Conservation (phyloP, 805 yeast genomes). For the Kurtzmaniella cleridarum region DNA sequence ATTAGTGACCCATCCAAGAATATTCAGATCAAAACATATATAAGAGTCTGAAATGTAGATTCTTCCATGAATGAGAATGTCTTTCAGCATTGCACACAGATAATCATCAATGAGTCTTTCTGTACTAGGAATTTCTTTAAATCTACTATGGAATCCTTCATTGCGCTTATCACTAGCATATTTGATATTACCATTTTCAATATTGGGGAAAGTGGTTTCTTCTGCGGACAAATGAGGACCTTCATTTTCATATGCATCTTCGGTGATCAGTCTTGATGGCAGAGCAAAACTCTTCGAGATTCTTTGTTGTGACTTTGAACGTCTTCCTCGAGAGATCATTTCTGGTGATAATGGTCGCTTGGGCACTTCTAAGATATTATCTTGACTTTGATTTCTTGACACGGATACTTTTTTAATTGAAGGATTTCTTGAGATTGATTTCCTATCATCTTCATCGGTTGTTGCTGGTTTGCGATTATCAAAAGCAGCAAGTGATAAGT, state of each 20-base stretch:
- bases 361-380: not conserved
- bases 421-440: slow-evolving; percentile 10
- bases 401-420: slow-evolving; percentile 3
- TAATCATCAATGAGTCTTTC: slow-evolving; percentile 59
- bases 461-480: slow-evolving; percentile 6
- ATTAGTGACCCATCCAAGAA: slow-evolving; percentile 63
- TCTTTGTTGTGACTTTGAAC: slow-evolving; percentile 3
- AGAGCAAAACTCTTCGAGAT: slow-evolving; percentile 2
- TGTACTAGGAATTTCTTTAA: slow-evolving; percentile 43
- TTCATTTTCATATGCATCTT: slow-evolving; percentile 7
- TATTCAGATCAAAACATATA: slow-evolving; percentile 60
- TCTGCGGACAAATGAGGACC: slow-evolving; percentile 7
- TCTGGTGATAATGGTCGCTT: slow-evolving; percentile 9
- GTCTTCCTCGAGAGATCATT: slow-evolving; percentile 4
- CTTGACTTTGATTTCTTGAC: not conserved
- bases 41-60: slow-evolving; percentile 52
- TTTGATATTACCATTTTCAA: slow-evolving; percentile 14
- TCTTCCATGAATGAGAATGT: slow-evolving; percentile 63
- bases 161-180: slow-evolving; percentile 48
- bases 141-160: slow-evolving; percentile 54
- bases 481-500: slow-evolving; percentile 30
- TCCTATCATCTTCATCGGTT: slow-evolving; percentile 4
- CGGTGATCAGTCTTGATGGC: slow-evolving; percentile 1
- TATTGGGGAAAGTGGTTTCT: slow-evolving; percentile 6
- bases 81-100: slow-evolving; percentile 62